These are phyloP conservation scores for Graphiopsis chlorocephala DNA, from an alignment of 2,329 filamentous ascomycete species.

Conservation along the genomic window DNA sequence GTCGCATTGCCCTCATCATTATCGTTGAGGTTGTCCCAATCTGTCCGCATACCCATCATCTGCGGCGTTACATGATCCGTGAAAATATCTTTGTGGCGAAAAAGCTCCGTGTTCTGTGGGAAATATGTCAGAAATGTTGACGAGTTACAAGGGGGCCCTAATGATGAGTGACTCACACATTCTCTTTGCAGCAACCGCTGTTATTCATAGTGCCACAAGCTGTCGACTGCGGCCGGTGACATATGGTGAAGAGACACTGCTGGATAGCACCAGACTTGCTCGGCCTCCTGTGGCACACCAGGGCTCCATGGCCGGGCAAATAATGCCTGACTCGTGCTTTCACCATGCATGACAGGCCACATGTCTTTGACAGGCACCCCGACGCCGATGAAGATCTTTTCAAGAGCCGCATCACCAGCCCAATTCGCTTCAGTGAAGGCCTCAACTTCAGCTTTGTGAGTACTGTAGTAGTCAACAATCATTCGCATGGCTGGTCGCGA, in stretches of 20 bases:
- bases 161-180: slow-evolving; percentile 10
- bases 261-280: background rate
- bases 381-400: slow-evolving; percentile 45
- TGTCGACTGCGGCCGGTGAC: slow-evolving; percentile 24
- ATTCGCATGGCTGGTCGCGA: slow-evolving; percentile 40
- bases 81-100: slow-evolving; percentile 28
- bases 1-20: slow-evolving; percentile 6
- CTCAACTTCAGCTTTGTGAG: slow-evolving; percentile 42
- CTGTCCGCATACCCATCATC: slow-evolving; percentile 13
- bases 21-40: slow-evolving; percentile 31
- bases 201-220: slow-evolving; percentile 33
- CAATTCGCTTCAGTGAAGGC: slow-evolving; percentile 47
- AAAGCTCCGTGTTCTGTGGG: background rate
- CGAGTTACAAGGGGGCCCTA: background rate
- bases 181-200: slow-evolving; percentile 22
- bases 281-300: background rate
- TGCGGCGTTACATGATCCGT: slow-evolving; percentile 25
- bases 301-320: background rate
- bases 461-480: slow-evolving; percentile 37
- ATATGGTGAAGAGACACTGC: slow-evolving; percentile 27
- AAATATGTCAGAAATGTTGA: background rate
- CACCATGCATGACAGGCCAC: slow-evolving; percentile 31
- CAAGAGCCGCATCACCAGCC: slow-evolving; percentile 54
- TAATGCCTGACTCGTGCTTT: background rate
- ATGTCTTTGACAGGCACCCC: slow-evolving; percentile 43